Percentiles rank a stretch among this genome's conserved stretches.
These are phyloP conservation scores for Leccinum pachyderme DNA, from an alignment of 1,284 basidiomycete genomes.

Conservation along the genomic window DNA sequence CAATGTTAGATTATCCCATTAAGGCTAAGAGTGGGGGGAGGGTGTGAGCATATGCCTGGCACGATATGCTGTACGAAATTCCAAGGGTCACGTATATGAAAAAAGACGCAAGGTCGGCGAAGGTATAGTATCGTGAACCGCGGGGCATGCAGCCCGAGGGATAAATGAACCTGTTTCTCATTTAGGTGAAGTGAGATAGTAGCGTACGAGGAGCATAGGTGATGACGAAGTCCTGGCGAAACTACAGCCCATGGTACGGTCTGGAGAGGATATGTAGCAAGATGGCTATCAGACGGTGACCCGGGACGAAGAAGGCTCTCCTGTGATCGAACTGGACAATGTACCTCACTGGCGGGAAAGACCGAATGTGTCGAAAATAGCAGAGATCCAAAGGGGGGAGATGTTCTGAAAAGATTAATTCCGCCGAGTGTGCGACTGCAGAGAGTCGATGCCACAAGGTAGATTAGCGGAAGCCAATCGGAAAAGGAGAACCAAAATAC, in stretches of 20 bases:
- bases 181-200: neutral
- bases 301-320: slow-evolving; percentile 14
- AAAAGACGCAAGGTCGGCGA: slow-evolving; percentile 10
- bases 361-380: slow-evolving; percentile 28
- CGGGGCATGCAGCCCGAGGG: slow-evolving; percentile 1
- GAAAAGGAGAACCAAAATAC: slow-evolving; percentile 27
- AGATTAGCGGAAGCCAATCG: slow-evolving; percentile 26
- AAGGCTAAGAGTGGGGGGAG: slow-evolving; percentile 9
- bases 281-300: slow-evolving; percentile 18
- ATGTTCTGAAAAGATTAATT: slow-evolving; percentile 28
- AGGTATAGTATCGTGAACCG: slow-evolving; percentile 11
- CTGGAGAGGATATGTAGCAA: slow-evolving; percentile 3
- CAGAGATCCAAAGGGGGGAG: slow-evolving; percentile 23
- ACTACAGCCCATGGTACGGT: slow-evolving; percentile 6
- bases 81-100: slow-evolving; percentile 28
- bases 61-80: slow-evolving; percentile 18
- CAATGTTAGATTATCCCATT: slow-evolving; percentile 21
- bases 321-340: slow-evolving; percentile 31
- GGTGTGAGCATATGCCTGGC: slow-evolving; percentile 16
- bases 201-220: neutral
- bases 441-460: slow-evolving; percentile 33
- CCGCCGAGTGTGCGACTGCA: slow-evolving; percentile 31
- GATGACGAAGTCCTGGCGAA: slow-evolving; percentile 9
- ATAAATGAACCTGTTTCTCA: neutral
- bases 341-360: slow-evolving; percentile 33